A percentile compares a stretch with the other conserved stretches of the same genome.
Evolutionary conservation across 1,284 basidiomycete genomes (phyloP).

Genomic region (Malassezia nana): DNA sequence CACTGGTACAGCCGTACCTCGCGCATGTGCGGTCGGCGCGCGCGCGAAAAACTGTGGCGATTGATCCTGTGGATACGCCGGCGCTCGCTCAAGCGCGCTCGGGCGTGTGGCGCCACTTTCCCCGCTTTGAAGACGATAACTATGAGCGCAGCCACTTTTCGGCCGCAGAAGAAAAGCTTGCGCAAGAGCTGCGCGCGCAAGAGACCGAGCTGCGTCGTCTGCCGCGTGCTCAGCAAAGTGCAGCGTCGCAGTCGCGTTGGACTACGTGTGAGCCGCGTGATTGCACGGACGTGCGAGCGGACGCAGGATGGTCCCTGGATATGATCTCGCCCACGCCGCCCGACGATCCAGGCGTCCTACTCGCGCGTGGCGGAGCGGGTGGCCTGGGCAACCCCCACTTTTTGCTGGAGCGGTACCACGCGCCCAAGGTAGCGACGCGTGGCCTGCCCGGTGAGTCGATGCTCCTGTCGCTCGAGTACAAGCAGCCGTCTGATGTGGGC

Average conservation of each 20-base stretch:
- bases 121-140: conserved; percentile 38
- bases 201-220: conserved; percentile 10
- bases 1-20: conserved; percentile 27
- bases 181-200: conserved; percentile 25
- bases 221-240: conserved; percentile 15
- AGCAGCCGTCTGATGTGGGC: conserved; percentile 84
- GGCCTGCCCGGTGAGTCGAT: conserved; percentile 72
- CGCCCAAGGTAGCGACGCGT: conserved; percentile 50
- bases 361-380: conserved; percentile 62
- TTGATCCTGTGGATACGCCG: conserved; percentile 21
- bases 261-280: conserved; percentile 14
- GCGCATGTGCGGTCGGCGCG: conserved; percentile 20
- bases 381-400: conserved; percentile 88
- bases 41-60: not conserved
- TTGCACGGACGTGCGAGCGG: not conserved
- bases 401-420: conserved; percentile 51
- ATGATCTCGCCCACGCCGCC: conserved; percentile 31
- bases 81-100: conserved; percentile 28
- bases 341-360: conserved; percentile 28
- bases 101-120: conserved; percentile 44
- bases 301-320: conserved; percentile 29
- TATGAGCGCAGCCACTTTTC: conserved; percentile 36
- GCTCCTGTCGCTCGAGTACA: conserved; percentile 81
- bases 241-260: conserved; percentile 22
- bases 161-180: conserved; percentile 33